These are phyloP conservation scores for Mycotypha africana DNA, from an alignment of 371 early-diverging fungal genomes.

Conservation along the genomic window DNA sequence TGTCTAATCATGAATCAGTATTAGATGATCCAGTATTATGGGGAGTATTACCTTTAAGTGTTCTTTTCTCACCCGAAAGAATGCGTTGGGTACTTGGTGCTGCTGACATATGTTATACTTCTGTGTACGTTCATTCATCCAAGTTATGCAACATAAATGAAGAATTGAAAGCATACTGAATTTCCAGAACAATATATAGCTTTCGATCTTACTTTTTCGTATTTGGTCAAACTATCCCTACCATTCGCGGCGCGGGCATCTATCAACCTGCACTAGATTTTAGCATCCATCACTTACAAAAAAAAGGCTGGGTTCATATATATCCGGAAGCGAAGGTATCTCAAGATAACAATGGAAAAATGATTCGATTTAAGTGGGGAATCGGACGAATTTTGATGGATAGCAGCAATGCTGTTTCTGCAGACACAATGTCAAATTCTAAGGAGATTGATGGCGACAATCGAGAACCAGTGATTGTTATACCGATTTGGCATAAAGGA, in stretches of 20 bases:
- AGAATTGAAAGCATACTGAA: too few species aligned
- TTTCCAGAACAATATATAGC: too few species aligned
- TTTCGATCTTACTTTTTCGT: slow-evolving; percentile 64
- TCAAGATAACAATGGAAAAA: slow-evolving; percentile 56
- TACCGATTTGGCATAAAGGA: slow-evolving; percentile 70
- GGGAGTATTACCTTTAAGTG: slow-evolving; percentile 63
- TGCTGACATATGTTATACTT: slow-evolving; percentile 78
- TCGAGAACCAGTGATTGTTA: slow-evolving; percentile 29
- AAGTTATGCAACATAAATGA: neutral
- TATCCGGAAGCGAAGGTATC: slow-evolving; percentile 83
- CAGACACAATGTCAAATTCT: too few species aligned
- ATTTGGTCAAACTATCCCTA: slow-evolving; percentile 77
- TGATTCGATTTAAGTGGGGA: slow-evolving; percentile 86
- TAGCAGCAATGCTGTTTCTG: slow-evolving; percentile 48
- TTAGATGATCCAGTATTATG: slow-evolving; percentile 84
- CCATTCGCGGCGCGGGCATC: slow-evolving; percentile 79
- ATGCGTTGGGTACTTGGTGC: slow-evolving; percentile 87
- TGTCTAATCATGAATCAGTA: slow-evolving; percentile 48
- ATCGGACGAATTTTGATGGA: slow-evolving; percentile 83
- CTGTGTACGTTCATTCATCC: slow-evolving; percentile 40
- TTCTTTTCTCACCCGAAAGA: slow-evolving; percentile 36
- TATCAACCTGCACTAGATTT: slow-evolving; percentile 81
- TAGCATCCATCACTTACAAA: slow-evolving; percentile 47
- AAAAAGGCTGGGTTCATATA: slow-evolving; percentile 63
- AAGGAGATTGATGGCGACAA: too few species aligned